These are phyloP conservation scores for Sporothrix luriei DNA, from an alignment of 2,329 filamentous ascomycete species.

Conservation along the genomic window DNA sequence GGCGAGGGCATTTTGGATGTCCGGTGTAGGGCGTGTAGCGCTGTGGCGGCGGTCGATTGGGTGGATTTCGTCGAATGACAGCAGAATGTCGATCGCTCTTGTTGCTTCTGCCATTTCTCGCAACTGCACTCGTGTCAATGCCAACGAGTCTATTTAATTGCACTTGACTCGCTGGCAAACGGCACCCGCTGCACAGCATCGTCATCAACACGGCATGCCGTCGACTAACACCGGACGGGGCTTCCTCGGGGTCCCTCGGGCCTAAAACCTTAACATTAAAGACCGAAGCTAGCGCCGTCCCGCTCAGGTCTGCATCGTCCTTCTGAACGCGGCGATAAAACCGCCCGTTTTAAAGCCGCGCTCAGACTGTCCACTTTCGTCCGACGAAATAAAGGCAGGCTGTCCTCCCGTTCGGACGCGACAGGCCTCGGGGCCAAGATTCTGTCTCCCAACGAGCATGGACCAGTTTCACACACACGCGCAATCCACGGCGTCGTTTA, in stretches of 20 bases:
- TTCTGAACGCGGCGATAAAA: neutral
- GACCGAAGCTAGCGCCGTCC: neutral
- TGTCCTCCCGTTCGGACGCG: neutral
- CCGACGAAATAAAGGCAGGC: neutral
- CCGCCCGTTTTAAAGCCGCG: slow-evolving; percentile 6
- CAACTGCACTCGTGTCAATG: too few species aligned
- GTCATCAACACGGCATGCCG: neutral
- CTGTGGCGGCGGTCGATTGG: neutral
- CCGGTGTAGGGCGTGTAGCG: too few species aligned
- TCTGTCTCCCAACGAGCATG: neutral
- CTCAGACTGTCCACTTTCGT: neutral
- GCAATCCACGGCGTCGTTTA: neutral
- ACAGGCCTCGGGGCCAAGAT: neutral
- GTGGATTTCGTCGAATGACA: neutral
- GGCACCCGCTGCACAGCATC: neutral
- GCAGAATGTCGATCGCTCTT: too few species aligned
- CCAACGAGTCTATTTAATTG: neutral
- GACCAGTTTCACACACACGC: neutral
- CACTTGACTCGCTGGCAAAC: neutral
- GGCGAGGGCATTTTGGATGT: neutral
- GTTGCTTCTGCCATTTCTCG: too few species aligned
- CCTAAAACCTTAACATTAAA: neutral
- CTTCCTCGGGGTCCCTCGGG: neutral
- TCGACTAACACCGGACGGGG: neutral
- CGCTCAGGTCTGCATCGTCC: too few species aligned